Percentiles rank a stretch among this genome's conserved stretches.
phyloP scores from a whole-genome alignment of 495 filamentous ascomycete genomes.

The Xylaria flabelliformis region DNA sequence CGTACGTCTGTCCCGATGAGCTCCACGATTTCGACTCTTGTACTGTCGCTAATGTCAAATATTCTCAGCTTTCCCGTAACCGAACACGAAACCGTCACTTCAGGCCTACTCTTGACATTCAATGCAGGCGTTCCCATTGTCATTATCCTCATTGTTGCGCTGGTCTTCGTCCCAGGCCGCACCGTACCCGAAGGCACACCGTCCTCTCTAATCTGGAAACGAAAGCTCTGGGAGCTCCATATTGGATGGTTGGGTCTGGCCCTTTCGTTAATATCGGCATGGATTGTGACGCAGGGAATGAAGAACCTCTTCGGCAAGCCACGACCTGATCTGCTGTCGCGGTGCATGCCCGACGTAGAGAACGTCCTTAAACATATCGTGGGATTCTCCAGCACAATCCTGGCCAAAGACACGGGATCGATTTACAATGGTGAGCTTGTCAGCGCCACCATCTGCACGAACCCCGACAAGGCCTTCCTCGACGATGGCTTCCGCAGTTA shows the following conservation, averaged over 20 bases:
- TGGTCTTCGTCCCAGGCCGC: constrained; percentile 68
- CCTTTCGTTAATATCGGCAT: constrained; percentile 69
- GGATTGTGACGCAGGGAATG: constrained; percentile 80
- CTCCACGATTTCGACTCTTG: too few relatives aligned
- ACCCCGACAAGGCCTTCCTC: constrained; percentile 66
- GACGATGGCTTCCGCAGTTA: constrained; percentile 89
- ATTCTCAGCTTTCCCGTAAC: constrained; percentile 74
- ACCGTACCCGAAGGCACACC: constrained; percentile 72
- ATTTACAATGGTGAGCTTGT: constrained; percentile 62
- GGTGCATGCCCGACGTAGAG: constrained; percentile 66
- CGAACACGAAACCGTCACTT: constrained; percentile 73
- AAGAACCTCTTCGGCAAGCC: constrained; percentile 91
- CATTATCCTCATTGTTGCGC: constrained; percentile 73
- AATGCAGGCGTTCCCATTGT: constrained; percentile 63
- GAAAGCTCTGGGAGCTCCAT: constrained; percentile 85
- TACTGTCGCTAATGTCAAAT: constrained; percentile 37
- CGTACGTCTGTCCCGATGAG: constrained; percentile 41
- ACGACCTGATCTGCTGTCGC: constrained; percentile 76
- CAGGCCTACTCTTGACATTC: constrained; percentile 61
- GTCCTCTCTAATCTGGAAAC: constrained; percentile 68
- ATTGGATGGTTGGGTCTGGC: constrained; percentile 77
- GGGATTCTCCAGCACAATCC: constrained; percentile 49
- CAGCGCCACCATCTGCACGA: constrained; percentile 71
- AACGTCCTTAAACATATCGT: constrained; percentile 51
- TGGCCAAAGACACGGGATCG: constrained; percentile 33